Conservation (phyloP, 2,329 filamentous ascomycete species). For the Periconia digitata region DNA sequence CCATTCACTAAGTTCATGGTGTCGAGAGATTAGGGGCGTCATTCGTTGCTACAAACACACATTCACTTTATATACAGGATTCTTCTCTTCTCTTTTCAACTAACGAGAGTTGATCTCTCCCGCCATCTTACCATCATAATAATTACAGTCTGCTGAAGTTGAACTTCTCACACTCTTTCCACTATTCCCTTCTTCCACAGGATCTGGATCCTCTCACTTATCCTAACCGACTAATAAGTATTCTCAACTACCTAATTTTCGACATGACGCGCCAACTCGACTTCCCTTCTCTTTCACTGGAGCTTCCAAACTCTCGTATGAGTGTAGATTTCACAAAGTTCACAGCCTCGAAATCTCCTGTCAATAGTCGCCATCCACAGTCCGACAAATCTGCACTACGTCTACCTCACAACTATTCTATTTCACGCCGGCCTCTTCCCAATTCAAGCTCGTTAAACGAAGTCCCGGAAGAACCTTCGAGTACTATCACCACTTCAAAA, state of each 20-base stretch:
- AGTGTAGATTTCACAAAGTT: constrained; percentile 24
- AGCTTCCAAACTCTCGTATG: constrained; percentile 25
- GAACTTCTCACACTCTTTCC: constrained; percentile 8
- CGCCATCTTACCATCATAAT: constrained; percentile 12
- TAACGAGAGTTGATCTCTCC: constrained; percentile 18
- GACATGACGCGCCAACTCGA: constrained; percentile 18
- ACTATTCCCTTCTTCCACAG: neutral
- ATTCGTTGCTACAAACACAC: constrained; percentile 3
- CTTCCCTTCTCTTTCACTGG: constrained; percentile 18
- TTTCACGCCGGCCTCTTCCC: constrained; percentile 2
- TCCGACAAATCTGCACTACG: constrained; percentile 1
- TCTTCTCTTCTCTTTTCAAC: constrained; percentile 3
- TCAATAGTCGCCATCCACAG: constrained; percentile 7
- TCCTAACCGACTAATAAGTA: neutral
- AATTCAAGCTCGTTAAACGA: constrained; percentile 3
- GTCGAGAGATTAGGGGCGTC: constrained; percentile 1
- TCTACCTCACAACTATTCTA: neutral
- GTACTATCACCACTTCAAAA: neutral
- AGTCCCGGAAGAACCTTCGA: constrained; percentile 10
- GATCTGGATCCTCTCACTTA: neutral
- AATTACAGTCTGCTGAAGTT: constrained; percentile 7
- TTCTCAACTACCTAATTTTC: constrained; percentile 5
- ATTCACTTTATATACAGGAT: constrained; percentile 7
- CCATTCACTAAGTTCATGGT: neutral
- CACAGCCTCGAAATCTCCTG: constrained; percentile 8